Base-by-base conservation (phyloP, 2,329 filamentous ascomycete genomes). In the Verticillium longisporum region DNA sequence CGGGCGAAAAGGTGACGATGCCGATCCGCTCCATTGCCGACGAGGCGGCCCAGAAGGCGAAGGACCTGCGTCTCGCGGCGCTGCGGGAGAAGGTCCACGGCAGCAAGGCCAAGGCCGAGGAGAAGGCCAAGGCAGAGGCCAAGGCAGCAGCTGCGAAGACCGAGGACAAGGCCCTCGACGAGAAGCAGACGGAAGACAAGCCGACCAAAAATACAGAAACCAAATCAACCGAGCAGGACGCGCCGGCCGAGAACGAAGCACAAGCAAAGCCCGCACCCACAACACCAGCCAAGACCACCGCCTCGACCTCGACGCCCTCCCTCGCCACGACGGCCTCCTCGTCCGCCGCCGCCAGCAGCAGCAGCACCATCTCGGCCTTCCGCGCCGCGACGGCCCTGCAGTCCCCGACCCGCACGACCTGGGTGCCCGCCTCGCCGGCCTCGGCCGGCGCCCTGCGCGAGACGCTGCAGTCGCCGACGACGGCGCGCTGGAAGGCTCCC, bases 21-120 rank as follows among this genome's bases (percentile, higher is more conserved):
- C 80, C 83, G 1, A 73, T 83, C 57, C 77, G 78, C 65, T 83
- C 80, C 68, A 78, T 86, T 58, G 85, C 84, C 53, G 82, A 90
- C 68, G 88, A 92, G 71, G 86, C 83, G 57, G 86, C 86, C 0
- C 75, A 81, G 67, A 88, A 84, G 72, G 86, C 86, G 57, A 88
- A 88, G 74, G 79, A 86, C 66, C 75, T 81, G 66, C 80, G 80
- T 60, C 77, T 86, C 63, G 78, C 83, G 64, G 76, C 72, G 67
- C 71, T 86, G 63, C 77, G 81, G 60, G 79, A 83, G 60, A 85
- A 85, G 72, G 82, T 83, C 5, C 72, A 84, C 64, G 81, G 81
- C 58, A 81, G 81, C 66, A 74, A 73, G 21, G 67, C 67, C 15
- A 55, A 61, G 15, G 63, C 64, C 11, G 56, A 58, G 2, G n/a